Evolutionary conservation across 1,139 yeast genomes (phyloP).

Genomic region (Taphrina betulina): DNA sequence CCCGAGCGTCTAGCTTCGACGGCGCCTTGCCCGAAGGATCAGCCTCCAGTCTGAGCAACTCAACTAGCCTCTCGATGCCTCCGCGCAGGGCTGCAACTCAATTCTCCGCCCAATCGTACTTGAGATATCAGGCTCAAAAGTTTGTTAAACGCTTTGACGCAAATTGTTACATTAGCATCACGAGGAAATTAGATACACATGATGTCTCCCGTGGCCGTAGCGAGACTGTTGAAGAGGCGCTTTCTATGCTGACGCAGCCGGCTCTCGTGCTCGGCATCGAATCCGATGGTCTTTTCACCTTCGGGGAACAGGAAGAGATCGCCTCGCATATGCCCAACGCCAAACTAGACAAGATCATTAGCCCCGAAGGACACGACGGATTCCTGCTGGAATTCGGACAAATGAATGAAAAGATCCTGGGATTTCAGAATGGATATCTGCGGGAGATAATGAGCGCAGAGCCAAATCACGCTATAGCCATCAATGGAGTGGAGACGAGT

Average conservation of each 20-base stretch:
- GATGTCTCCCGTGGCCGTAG: conserved; percentile 83
- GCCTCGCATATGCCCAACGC: conserved; percentile 75
- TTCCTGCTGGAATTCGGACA: conserved; percentile 82
- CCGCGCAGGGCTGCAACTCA: conserved; percentile 63
- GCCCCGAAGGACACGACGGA: conserved; percentile 99
- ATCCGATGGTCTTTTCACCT: conserved; percentile 90
- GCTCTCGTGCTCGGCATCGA: conserved; percentile 82
- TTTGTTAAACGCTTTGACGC: conserved; percentile 90
- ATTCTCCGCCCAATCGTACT: conserved; percentile 91
- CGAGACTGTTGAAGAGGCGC: conserved; percentile 51
- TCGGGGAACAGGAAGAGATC: conserved; percentile 81
- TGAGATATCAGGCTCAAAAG: conserved; percentile 89
- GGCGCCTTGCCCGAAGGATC: conserved; percentile 4
- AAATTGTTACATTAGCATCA: conserved; percentile 89
- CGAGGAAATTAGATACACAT: conserved; percentile 91
- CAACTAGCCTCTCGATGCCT: neutral
- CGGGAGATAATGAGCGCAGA: conserved; percentile 59
- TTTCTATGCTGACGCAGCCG: conserved; percentile 64
- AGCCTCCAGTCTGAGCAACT: conserved; percentile 4
- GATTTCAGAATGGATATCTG: conserved; percentile 60
- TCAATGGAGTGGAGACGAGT: conserved; percentile 43
- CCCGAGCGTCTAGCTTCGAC: conserved; percentile 25
- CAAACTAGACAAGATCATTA: conserved; percentile 64
- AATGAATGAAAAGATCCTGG: conserved; percentile 67
- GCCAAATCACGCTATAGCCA: conserved; percentile 51